phyloP scores from a whole-genome alignment of 129 eudicot genomes.

The Escallonia herrerae region DNA sequence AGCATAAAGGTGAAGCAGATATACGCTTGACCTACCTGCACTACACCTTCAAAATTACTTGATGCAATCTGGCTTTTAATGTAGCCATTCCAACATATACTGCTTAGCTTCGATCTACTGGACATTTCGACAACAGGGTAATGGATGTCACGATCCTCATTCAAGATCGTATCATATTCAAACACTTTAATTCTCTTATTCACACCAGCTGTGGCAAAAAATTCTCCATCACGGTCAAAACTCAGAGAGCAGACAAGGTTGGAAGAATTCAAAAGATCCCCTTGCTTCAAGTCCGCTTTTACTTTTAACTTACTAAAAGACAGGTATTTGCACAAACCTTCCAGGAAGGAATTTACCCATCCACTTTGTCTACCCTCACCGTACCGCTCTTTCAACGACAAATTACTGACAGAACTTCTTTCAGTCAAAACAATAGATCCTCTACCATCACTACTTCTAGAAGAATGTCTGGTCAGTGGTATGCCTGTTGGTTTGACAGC shows the following conservation, averaged over 20 bases:
- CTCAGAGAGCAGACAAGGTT: conserved; percentile 85
- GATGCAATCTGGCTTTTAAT: conserved; percentile 97
- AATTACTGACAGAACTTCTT: conserved; percentile 57
- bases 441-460: conserved; percentile 57
- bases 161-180: conserved; percentile 58
- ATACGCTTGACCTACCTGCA: conserved; percentile 51
- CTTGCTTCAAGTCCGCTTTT: conserved; percentile 91
- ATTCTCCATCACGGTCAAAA: conserved; percentile 91
- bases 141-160: conserved; percentile 75
- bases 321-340: conserved; percentile 72
- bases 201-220: conserved; percentile 92
- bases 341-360: conserved; percentile 78
- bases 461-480: conserved; percentile 34
- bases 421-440: conserved; percentile 59
- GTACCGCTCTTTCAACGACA: conserved; percentile 39
- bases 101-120: conserved; percentile 80
- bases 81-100: conserved; percentile 89
- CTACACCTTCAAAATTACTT: conserved; percentile 93
- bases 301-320: conserved; percentile 58
- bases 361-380: conserved; percentile 42
- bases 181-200: conserved; percentile 95
- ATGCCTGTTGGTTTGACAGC: conserved; percentile 35
- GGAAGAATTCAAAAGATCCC: conserved; percentile 83
- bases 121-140: conserved; percentile 89
- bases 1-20: background rate